Evolutionary conservation across 108 stramenopile genomes (phyloP), one percentile per base, ranked within the genome.

Genomic region (Stephanodiscus triporus): DNA sequence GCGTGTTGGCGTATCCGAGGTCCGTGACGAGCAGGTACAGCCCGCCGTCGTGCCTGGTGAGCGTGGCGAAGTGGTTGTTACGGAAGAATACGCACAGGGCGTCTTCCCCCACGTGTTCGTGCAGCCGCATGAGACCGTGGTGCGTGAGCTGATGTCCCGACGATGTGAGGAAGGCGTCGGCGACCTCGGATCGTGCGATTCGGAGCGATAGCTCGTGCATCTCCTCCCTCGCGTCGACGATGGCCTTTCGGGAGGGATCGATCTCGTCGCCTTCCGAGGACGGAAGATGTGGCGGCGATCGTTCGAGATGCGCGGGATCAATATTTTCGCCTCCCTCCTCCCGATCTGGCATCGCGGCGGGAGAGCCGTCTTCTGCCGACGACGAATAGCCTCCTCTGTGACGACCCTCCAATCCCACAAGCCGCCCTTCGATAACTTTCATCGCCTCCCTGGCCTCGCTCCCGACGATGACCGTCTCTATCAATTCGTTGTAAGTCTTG

Each of bases 31-130:
- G 77, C n/a, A 95, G 69, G 56, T 88, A 97, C 23, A 98, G 70
- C 0, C 66, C 65, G 14, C 82, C 89, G 26, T 94, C 67, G 49
- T 90, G 83, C 84, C 95, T 95, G 66, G 97, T 96, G 45, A 97
- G 29, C 0, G 97, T 96, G 27, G 83, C 88, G 73, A 97, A 99
- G 54, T 99, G 98, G 66, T 98, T 97, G 86, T 99, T 98, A 10
- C 97, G 95, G 70, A 98, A 99, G 73, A 99, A 97, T 9, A 96
- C 94, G 30, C 75, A 87, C 45, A 98, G 72, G 30, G 88, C 58
- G 30, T 91, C 85, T 42, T 94, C 87, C 9, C 76, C 63, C 13
- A 99, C 56, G 61, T 89, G 72, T 32, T 84, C 77, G 77, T 97
- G 93, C 37, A 97, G 68, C 45, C 84, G 77, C 9, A 68, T 51